Evolutionary conservation across 2,329 filamentous ascomycete genomes (phyloP).

Genomic region (Trichoderma aggressivum): DNA sequence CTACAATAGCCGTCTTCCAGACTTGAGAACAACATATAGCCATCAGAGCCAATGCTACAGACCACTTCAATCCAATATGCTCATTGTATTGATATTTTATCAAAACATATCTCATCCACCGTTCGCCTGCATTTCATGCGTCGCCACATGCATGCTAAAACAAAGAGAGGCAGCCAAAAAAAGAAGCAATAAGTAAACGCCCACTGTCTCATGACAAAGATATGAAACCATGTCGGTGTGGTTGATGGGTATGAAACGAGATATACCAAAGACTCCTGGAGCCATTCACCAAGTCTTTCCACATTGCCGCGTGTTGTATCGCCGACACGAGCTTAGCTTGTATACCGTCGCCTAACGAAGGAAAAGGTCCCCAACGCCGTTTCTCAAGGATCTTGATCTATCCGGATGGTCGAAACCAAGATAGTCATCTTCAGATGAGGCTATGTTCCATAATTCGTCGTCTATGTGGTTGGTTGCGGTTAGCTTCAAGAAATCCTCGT

Average conservation of each 20-base stretch:
- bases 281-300: neutral
- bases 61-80: constrained; percentile 14
- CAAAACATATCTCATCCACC: constrained; percentile 13
- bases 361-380: constrained; percentile 62
- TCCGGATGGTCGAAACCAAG: constrained; percentile 66
- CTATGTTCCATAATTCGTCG: constrained; percentile 55
- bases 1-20: constrained; percentile 8
- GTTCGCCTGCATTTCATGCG: constrained; percentile 17
- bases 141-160: constrained; percentile 19
- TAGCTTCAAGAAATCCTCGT: neutral
- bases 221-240: neutral
- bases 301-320: neutral
- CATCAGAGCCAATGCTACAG: constrained; percentile 6
- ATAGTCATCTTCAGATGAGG: constrained; percentile 54
- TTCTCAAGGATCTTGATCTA: constrained; percentile 55
- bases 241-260: constrained; percentile 18
- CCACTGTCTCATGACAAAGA: constrained; percentile 19
- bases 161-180: neutral
- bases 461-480: constrained; percentile 41
- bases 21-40: constrained; percentile 12
- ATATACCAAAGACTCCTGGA: constrained; percentile 20
- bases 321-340: neutral
- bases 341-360: constrained; percentile 37
- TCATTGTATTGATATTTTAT: constrained; percentile 19
- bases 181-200: neutral